These are phyloP conservation scores for Potentilla sterilis DNA, from an alignment of 306 rosid genomes.

Conservation along the genomic window DNA sequence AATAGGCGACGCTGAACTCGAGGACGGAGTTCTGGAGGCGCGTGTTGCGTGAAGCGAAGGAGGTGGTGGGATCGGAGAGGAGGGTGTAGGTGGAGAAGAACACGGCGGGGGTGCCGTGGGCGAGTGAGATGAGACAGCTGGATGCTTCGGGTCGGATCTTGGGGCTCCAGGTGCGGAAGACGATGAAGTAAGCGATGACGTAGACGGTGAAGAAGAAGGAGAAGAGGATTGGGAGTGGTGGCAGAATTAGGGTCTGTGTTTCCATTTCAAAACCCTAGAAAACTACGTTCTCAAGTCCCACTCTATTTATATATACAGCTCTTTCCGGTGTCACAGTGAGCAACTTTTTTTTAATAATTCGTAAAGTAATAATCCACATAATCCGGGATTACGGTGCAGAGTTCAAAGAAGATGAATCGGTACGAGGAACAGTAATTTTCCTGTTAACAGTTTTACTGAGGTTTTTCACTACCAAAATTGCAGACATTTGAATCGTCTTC, in stretches of 20 bases:
- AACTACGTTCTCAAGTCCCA: too few species aligned
- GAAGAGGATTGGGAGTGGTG: slow-evolving; percentile 46
- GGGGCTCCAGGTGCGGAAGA: slow-evolving; percentile 63
- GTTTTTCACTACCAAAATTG: background rate
- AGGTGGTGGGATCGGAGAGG: slow-evolving; percentile 36
- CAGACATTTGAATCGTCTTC: background rate
- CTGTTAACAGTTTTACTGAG: background rate
- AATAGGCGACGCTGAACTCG: slow-evolving; percentile 87
- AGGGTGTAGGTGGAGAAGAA: slow-evolving; percentile 48
- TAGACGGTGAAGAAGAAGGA: slow-evolving; percentile 46
- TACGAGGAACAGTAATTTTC: background rate
- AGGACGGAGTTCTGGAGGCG: slow-evolving; percentile 52
- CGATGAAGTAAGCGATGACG: slow-evolving; percentile 50
- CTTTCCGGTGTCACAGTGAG: too few species aligned
- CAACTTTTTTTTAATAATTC: too few species aligned
- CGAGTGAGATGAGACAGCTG: slow-evolving; percentile 69
- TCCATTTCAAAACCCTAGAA: slow-evolving; percentile 26
- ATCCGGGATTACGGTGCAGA: too few species aligned
- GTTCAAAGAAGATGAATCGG: background rate
- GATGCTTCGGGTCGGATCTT: slow-evolving; percentile 84
- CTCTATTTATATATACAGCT: too few species aligned
- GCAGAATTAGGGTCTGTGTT: slow-evolving; percentile 12
- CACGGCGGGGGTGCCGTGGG: slow-evolving; percentile 86
- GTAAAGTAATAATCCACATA: too few species aligned
- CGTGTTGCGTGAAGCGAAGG: slow-evolving; percentile 62